Evolutionary conservation across 2,329 filamentous ascomycete species (phyloP).

Genomic region (Fusarium camptoceras): DNA sequence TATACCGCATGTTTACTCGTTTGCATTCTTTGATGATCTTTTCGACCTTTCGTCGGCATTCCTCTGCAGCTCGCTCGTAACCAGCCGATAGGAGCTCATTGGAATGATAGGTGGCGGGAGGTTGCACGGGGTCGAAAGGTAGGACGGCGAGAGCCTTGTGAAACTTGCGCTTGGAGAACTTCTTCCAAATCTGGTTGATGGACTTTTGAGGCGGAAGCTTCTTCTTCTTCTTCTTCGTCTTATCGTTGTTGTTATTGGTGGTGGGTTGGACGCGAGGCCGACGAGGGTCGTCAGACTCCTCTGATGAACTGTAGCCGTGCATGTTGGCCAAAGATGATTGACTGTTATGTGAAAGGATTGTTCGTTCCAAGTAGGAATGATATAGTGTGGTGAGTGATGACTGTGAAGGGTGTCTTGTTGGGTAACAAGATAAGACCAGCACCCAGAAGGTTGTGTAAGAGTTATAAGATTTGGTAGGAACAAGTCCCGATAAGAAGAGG

Average conservation of each 20-base stretch:
- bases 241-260: conserved; percentile 51
- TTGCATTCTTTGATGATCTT: conserved; percentile 75
- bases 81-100: conserved; percentile 71
- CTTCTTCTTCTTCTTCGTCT: conserved; percentile 64
- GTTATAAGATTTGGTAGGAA: background rate
- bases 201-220: conserved; percentile 71
- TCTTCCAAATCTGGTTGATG: conserved; percentile 75
- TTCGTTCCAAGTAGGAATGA: background rate
- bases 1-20: conserved; percentile 82
- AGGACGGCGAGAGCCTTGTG: conserved; percentile 74
- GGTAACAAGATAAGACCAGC: background rate
- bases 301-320: conserved; percentile 63
- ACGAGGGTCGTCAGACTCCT: conserved; percentile 61
- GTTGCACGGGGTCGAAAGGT: conserved; percentile 70
- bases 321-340: conserved; percentile 37
- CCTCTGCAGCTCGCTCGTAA: conserved; percentile 72
- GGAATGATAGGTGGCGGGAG: conserved; percentile 61
- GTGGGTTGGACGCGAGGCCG: conserved; percentile 53
- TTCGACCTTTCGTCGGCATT: conserved; percentile 71
- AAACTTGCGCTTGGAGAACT: conserved; percentile 68
- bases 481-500: conserved; percentile 8
- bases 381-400: background rate
- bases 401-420: background rate
- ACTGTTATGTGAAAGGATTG: background rate
- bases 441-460: background rate